Evolutionary conservation across 2,329 filamentous ascomycete species (phyloP).

Genomic region (Ophiostoma triangulosporum): DNA sequence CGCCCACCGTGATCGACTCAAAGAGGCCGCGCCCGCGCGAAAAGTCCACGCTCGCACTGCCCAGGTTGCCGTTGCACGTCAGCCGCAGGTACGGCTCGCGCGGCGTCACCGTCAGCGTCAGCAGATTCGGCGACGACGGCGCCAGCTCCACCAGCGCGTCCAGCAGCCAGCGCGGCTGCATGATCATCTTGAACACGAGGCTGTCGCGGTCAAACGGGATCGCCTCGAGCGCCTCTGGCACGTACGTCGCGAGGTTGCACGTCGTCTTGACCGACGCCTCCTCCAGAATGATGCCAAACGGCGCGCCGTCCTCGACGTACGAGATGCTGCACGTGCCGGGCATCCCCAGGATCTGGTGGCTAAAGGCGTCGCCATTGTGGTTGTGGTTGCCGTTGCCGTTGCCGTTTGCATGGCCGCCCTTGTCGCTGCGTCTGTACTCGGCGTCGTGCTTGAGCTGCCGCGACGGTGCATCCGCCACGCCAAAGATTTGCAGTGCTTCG

Average conservation of each 20-base stretch:
- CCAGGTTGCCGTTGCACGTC: constrained; percentile 46
- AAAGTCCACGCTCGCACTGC: constrained; percentile 54
- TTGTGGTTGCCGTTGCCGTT: not conserved
- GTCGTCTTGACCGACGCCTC: constrained; percentile 80
- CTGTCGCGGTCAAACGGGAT: constrained; percentile 79
- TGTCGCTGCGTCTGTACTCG: constrained; percentile 47
- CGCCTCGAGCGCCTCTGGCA: constrained; percentile 58
- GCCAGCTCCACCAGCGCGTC: constrained; percentile 59
- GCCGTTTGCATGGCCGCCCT: constrained; percentile 16
- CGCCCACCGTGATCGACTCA: constrained; percentile 56
- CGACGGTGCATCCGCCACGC: constrained; percentile 56
- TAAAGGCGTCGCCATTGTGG: constrained; percentile 45
- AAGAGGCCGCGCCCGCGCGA: constrained; percentile 51
- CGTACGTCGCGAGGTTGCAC: constrained; percentile 81
- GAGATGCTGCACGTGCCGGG: constrained; percentile 74
- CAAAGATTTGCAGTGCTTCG: constrained; percentile 92
- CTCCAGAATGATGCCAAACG: constrained; percentile 73
- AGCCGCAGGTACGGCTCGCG: constrained; percentile 61
- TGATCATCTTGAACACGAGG: constrained; percentile 85
- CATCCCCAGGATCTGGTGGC: constrained; percentile 67
- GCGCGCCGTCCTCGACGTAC: constrained; percentile 61
- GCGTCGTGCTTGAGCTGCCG: constrained; percentile 44
- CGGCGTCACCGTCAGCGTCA: constrained; percentile 55
- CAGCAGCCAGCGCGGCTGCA: constrained; percentile 61
- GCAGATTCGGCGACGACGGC: constrained; percentile 55